These are phyloP conservation scores for Rhytidiadelphus loreus DNA, from an alignment of 225 moss, liverwort and hornwort genomes.

Conservation along the genomic window DNA sequence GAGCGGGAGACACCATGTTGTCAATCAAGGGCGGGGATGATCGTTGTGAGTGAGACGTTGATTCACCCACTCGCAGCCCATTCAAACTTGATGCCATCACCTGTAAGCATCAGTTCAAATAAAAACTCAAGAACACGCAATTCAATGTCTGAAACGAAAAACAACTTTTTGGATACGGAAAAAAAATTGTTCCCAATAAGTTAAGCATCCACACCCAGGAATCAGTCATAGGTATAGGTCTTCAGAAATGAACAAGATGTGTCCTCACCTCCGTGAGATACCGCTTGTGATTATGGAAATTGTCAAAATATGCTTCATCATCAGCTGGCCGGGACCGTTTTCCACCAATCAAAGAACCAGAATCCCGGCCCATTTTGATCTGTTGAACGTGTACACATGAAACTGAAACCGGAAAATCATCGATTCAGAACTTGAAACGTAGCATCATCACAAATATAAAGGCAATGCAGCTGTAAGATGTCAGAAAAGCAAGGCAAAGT, in stretches of 20 bases:
- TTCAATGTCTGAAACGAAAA: not conserved
- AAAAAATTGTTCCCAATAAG: not conserved
- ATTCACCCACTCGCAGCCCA: constrained; percentile 52
- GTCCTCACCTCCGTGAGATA: constrained; percentile 83
- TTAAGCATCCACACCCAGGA: not conserved
- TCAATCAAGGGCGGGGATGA: constrained; percentile 42
- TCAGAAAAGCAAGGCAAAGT: not conserved
- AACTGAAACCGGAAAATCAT: not conserved
- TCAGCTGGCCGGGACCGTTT: constrained; percentile 78
- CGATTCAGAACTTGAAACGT: not conserved
- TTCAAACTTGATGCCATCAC: constrained; percentile 61
- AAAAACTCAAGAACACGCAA: not conserved
- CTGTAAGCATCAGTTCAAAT: constrained; percentile 2
- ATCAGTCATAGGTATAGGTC: not conserved
- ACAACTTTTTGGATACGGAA: not conserved
- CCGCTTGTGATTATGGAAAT: constrained; percentile 86
- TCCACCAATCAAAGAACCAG: constrained; percentile 60
- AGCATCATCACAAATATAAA: not conserved
- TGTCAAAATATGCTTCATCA: constrained; percentile 85
- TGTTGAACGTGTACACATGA: not conserved
- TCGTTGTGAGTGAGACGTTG: constrained; percentile 39
- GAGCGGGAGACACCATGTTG: constrained; percentile 53
- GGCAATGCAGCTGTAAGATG: not conserved
- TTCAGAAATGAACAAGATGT: not conserved
- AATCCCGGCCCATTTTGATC: constrained; percentile 47